phyloP scores from a whole-genome alignment of 1,284 basidiomycete species.

The Cutaneotrichosporon mucoides region DNA sequence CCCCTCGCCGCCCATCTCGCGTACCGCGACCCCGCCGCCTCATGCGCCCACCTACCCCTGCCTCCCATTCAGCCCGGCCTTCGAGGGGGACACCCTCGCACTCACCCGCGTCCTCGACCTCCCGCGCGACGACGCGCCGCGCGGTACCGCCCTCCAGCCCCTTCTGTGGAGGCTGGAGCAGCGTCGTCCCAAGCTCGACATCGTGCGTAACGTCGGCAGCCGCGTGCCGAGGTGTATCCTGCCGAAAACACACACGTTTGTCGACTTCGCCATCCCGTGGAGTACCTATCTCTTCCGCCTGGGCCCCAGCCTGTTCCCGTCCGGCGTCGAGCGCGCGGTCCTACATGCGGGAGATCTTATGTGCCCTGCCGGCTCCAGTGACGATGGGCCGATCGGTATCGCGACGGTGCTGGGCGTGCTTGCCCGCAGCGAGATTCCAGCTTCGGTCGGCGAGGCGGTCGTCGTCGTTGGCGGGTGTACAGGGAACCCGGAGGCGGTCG shows the following conservation, averaged over 20 bases:
- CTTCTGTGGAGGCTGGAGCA: not conserved
- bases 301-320: not conserved
- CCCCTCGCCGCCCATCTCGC: not conserved
- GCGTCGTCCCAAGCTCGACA: not conserved
- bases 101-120: not conserved
- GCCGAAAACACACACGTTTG: not conserved
- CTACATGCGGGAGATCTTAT: not conserved
- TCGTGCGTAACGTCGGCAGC: not conserved
- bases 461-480: not conserved
- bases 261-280: constrained; percentile 3
- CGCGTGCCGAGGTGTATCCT: not conserved
- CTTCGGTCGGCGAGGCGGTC: not conserved
- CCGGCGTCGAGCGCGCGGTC: not conserved
- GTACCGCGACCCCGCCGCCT: not conserved
- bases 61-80: not conserved
- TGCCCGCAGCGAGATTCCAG: not conserved
- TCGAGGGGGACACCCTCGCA: not conserved
- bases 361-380: not conserved
- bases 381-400: not conserved
- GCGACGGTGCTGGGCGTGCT: not conserved
- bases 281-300: constrained; percentile 3
- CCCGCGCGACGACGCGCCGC: not conserved
- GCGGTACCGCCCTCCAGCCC: not conserved
- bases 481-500: not conserved
- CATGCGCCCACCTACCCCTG: not conserved